Evolutionary conservation across 2,329 filamentous ascomycete genomes (phyloP).

Genomic region (Exophiala aquamarina): DNA sequence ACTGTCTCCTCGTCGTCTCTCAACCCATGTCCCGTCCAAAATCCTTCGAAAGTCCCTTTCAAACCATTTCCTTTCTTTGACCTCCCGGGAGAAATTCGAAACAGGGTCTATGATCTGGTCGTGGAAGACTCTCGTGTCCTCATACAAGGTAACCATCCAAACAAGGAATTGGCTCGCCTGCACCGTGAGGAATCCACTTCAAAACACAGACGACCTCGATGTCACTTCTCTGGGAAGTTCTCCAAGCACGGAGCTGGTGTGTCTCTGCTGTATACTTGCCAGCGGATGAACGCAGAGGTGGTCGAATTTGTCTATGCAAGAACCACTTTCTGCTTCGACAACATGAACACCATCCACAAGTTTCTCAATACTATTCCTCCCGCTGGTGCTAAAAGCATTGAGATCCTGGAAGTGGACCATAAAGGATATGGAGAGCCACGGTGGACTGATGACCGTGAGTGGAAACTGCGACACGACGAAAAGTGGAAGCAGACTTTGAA

Average conservation of each 20-base stretch:
- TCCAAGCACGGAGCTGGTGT: slow-evolving; percentile 3
- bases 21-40: no score
- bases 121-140: slow-evolving; percentile 43
- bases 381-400: slow-evolving; percentile 45
- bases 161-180: slow-evolving; percentile 21
- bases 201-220: slow-evolving; percentile 19
- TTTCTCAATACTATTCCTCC: slow-evolving; percentile 38
- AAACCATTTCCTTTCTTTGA: slow-evolving; percentile 62
- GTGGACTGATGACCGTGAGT: slow-evolving; percentile 18
- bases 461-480: slow-evolving; percentile 25
- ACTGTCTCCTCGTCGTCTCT: no score
- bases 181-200: slow-evolving; percentile 9
- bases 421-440: slow-evolving; percentile 26
- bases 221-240: slow-evolving; percentile 15
- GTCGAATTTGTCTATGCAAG: slow-evolving; percentile 24
- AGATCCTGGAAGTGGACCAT: slow-evolving; percentile 22
- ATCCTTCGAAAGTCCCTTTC: background rate
- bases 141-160: slow-evolving; percentile 21
- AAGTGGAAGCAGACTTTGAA: slow-evolving; percentile 21
- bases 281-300: slow-evolving; percentile 26
- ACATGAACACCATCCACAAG: slow-evolving; percentile 37
- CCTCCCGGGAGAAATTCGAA: slow-evolving; percentile 68
- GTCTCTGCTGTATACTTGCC: slow-evolving; percentile 24
- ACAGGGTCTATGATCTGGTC: slow-evolving; percentile 66
- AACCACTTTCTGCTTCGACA: slow-evolving; percentile 28